Evolutionary conservation across 31 red algal species (phyloP).

Genomic region (Odonthalia washingtoniensis): DNA sequence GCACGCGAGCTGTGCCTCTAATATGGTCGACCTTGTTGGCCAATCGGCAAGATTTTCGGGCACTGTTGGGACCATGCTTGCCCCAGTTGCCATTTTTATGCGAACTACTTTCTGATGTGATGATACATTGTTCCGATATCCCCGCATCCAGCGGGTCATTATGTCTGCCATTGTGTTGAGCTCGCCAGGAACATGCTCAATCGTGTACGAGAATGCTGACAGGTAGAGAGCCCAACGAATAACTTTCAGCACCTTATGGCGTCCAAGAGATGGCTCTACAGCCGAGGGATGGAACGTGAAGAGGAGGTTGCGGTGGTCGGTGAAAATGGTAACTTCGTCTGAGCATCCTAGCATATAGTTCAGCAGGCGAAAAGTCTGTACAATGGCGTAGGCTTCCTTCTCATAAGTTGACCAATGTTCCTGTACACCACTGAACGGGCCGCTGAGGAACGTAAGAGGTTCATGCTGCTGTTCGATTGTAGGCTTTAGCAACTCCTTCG

Average conservation of each 20-base stretch:
- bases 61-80: background rate
- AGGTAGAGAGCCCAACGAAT: constrained; percentile 27
- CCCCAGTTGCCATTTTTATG: background rate
- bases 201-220: constrained; percentile 26
- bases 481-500: background rate
- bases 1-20: background rate
- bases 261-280: constrained; percentile 30
- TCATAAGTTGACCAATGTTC: constrained; percentile 16
- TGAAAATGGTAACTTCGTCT: background rate
- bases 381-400: constrained; percentile 15
- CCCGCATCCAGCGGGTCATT: constrained; percentile 45
- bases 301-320: constrained; percentile 32
- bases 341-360: constrained; percentile 25
- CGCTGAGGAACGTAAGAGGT: constrained; percentile 24
- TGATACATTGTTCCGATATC: background rate
- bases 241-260: constrained; percentile 35
- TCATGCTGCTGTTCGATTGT: constrained; percentile 14
- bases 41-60: background rate
- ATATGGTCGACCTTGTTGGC: background rate
- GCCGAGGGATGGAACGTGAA: constrained; percentile 35
- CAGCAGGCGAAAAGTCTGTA: constrained; percentile 14
- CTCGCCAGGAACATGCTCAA: constrained; percentile 27
- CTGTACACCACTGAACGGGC: background rate
- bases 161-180: constrained; percentile 19
- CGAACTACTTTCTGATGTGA: background rate